These are phyloP conservation scores for Colletotrichum endophyticum DNA, from an alignment of 2,329 filamentous ascomycete species.

Conservation along the genomic window DNA sequence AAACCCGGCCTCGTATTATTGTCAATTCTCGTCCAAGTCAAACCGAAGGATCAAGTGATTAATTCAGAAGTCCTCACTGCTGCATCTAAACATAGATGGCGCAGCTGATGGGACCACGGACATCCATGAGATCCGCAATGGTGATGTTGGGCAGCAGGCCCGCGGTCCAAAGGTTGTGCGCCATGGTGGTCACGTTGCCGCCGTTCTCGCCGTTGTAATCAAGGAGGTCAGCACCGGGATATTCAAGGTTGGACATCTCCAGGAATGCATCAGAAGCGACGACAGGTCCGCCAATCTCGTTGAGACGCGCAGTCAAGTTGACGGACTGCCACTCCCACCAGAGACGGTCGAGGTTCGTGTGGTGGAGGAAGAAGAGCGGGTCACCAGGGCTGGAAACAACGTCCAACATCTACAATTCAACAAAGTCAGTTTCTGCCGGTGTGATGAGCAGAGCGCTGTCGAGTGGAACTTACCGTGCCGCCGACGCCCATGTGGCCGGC, in stretches of 20 bases:
- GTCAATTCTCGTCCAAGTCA: neutral
- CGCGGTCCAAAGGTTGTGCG: neutral
- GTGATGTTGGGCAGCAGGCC: neutral
- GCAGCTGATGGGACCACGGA: neutral
- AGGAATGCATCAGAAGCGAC: neutral
- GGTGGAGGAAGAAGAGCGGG: slow-evolving; percentile 14
- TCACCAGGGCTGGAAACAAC: slow-evolving; percentile 6
- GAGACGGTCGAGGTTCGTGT: slow-evolving; percentile 11
- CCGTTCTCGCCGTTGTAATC: neutral
- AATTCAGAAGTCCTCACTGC: neutral
- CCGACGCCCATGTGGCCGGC: slow-evolving; percentile 13
- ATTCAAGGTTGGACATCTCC: neutral
- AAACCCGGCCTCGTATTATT: neutral
- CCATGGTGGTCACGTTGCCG: neutral
- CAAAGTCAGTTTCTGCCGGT: neutral
- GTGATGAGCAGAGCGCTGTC: neutral
- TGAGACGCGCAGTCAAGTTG: slow-evolving; percentile 13
- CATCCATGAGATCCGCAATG: neutral
- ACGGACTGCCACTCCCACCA: slow-evolving; percentile 15
- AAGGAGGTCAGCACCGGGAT: neutral
- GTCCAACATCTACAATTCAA: neutral
- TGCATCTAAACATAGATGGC: neutral
- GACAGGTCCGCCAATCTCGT: neutral
- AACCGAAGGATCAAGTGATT: neutral
- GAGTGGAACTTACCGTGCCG: neutral